Conservation (phyloP, 306 rosid species). For the Hippophae gyantsensis region DNA sequence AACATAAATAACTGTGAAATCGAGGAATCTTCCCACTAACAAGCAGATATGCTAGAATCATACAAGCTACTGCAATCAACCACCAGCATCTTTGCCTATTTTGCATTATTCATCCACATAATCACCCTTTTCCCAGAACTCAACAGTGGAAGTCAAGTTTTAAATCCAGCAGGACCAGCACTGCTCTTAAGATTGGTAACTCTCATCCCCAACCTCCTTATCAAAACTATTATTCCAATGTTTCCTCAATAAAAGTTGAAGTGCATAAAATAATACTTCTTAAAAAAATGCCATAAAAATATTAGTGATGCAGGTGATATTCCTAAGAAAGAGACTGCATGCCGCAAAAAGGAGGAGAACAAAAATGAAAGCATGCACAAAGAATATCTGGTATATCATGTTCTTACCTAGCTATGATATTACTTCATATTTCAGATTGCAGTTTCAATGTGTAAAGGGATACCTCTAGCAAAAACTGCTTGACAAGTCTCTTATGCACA, state of each 20-base stretch:
- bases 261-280: too few relatives aligned
- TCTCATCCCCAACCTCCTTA: too few relatives aligned
- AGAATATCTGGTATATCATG: too few relatives aligned
- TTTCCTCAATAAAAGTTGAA: too few relatives aligned
- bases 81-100: background rate
- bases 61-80: background rate
- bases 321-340: too few relatives aligned
- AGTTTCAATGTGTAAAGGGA: conserved; percentile 4
- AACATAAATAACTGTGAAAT: background rate
- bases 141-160: background rate
- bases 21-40: background rate
- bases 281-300: too few relatives aligned
- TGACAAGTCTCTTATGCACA: conserved; percentile 72
- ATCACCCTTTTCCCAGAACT: background rate
- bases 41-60: background rate
- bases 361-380: background rate
- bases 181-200: too few relatives aligned
- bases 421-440: background rate
- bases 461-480: conserved; percentile 70
- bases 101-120: background rate
- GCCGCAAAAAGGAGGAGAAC: background rate
- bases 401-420: background rate
- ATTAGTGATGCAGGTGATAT: too few relatives aligned
- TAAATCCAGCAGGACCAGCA: too few relatives aligned
- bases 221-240: too few relatives aligned